Evolutionary conservation across 129 eudicot genomes (phyloP), one percentile per base, ranked within the genome.

Genomic region (Flaveria sonorensis): DNA sequence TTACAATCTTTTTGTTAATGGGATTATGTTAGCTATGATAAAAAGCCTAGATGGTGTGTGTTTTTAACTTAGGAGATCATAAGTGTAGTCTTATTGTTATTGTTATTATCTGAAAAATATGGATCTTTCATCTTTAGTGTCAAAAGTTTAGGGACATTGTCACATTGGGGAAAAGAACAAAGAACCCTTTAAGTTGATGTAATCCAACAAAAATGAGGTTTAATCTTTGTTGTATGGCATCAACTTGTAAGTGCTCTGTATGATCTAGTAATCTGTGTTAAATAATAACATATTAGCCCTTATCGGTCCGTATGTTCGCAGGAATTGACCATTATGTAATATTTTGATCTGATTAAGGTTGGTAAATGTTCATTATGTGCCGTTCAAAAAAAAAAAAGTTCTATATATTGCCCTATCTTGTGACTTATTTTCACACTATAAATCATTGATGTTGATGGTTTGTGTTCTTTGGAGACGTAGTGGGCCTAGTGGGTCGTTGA

Each of bases 51-150:
- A 26, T 78, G 40, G 39, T 36, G 48, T 56, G 80, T 67, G 70
- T 30, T 81, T 45, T 52, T 79, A 72, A 23, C 18, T 65, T 64
- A 64, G 83, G 83, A 45, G 73, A 62, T 77, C 59, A 68, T 77
- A 77, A 77, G 75, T 59, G 70, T 56, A 45, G 82, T 79, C 53
- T 45, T 78, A n/a, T 72, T 43, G 12, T 71, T 59, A 61, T 61
- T 26, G 30, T 62, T 61, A n/a, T 73, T 48, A 24, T 72, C 26
- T 50, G n/a, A 61, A 53, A 77, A 68, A 23, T 32, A 14, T 68
- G 74, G 81, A 42, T 77, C 46, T 53, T 68, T 76, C 6, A 26
- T 51, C 11, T 67, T 39, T 75, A 74, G 61, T 57, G 62, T 62
- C 47, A 47, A 59, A 73, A 46, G 45, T 60, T 59, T 75, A 75